These are phyloP conservation scores for Cryptosporidium ubiquitum DNA, from an alignment of 169 alveolate species.

Conservation along the genomic window DNA sequence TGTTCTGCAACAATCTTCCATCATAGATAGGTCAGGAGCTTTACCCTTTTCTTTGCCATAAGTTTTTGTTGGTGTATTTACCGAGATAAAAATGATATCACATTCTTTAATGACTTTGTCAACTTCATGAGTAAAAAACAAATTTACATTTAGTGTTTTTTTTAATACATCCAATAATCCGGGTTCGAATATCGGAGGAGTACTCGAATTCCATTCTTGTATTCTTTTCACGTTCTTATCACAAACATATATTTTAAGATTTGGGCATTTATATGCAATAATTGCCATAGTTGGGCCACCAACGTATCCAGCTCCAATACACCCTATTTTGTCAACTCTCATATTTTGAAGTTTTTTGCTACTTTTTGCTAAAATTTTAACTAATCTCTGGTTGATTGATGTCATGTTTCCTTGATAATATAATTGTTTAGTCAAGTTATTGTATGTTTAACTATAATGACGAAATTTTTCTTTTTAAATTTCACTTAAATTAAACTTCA, in stretches of 20 bases:
- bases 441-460: background rate
- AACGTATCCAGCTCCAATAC: conserved; percentile 94
- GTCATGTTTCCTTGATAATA: background rate
- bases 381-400: background rate
- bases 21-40: conserved; percentile 80
- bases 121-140: conserved; percentile 85
- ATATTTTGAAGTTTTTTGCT: background rate
- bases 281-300: conserved; percentile 93
- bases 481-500: background rate
- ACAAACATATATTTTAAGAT: conserved; percentile 81
- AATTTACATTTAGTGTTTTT: conserved; percentile 79
- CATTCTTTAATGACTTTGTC: conserved; percentile 80
- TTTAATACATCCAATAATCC: conserved; percentile 79
- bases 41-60: conserved; percentile 80
- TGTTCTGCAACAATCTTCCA: conserved; percentile 80
- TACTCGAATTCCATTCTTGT: conserved; percentile 83
- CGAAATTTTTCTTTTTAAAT: background rate
- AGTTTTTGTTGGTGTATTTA: conserved; percentile 89
- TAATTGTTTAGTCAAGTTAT: background rate
- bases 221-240: conserved; percentile 83
- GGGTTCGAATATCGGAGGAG: conserved; percentile 89
- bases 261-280: conserved; percentile 86
- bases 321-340: conserved; percentile 75
- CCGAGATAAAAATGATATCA: conserved; percentile 89
- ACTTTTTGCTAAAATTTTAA: background rate